A percentile compares a stretch with the other conserved stretches of the same genome.
These are phyloP conservation scores for Gossypium sturtianum DNA, from an alignment of 345 rosid genomes.

Conservation along the genomic window DNA sequence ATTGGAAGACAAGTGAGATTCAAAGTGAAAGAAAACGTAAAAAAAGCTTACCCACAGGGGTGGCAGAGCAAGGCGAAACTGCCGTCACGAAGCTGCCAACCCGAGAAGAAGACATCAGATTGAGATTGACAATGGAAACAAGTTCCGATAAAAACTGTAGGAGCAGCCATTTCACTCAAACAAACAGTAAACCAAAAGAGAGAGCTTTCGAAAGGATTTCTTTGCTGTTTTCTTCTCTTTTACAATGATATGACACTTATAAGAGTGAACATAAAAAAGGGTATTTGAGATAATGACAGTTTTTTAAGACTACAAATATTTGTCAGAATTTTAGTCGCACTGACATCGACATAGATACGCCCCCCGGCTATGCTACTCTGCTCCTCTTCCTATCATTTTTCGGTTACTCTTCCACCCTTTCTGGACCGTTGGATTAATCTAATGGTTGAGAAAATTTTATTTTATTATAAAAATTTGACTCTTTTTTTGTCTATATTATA, in stretches of 20 bases:
- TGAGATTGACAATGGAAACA: slow-evolving; percentile 2
- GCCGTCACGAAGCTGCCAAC: slow-evolving; percentile 8
- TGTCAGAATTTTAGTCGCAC: background rate
- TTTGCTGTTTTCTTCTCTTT: background rate
- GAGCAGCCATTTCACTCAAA: slow-evolving; percentile 2
- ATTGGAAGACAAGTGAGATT: background rate
- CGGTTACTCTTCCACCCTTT: background rate
- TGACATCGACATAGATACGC: slow-evolving; percentile 3
- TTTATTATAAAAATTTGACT: too few relatives aligned
- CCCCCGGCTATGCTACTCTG: background rate
- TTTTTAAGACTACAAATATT: too few relatives aligned
- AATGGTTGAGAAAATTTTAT: background rate
- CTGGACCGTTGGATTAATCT: background rate
- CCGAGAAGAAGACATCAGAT: background rate
- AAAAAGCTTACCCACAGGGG: background rate
- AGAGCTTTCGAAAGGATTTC: background rate
- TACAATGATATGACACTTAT: background rate
- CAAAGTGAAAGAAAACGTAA: background rate
- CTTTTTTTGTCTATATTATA: too few relatives aligned
- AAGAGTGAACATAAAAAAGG: background rate
- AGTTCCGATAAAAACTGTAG: background rate
- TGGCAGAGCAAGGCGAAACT: background rate
- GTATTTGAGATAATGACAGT: background rate
- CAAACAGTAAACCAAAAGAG: background rate
- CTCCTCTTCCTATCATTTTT: background rate